A percentile compares a stretch with the other conserved stretches of the same genome.
Evolutionary conservation across 108 stramenopile species (phyloP).

Genomic region (Chaetoceros tenuissimus): DNA sequence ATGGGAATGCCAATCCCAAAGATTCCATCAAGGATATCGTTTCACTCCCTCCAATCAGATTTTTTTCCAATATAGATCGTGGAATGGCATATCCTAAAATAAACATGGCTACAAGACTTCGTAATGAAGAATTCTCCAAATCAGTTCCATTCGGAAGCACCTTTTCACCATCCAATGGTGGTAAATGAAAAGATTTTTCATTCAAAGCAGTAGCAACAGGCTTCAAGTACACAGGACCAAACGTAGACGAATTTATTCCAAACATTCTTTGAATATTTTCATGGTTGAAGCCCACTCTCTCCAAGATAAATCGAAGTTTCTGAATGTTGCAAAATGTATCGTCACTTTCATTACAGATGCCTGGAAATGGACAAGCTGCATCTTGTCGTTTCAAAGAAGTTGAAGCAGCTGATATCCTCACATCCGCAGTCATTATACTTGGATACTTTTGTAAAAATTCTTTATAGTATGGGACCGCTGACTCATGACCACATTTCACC

Average conservation of each 20-base stretch:
- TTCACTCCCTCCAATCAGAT: constrained; percentile 27
- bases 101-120: constrained; percentile 31
- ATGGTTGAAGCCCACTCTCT: too few species aligned
- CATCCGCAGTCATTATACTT: constrained; percentile 44
- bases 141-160: too few species aligned
- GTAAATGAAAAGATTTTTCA: not conserved
- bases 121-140: constrained; percentile 16
- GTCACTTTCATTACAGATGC: not conserved
- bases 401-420: constrained; percentile 36
- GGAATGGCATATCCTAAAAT: constrained; percentile 36
- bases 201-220: constrained; percentile 12
- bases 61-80: constrained; percentile 9
- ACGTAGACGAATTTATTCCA: constrained; percentile 8
- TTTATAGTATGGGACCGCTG: constrained; percentile 33
- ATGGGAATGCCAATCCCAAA: constrained; percentile 41
- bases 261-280: constrained; percentile 6
- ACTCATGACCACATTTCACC: constrained; percentile 29
- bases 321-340: too few species aligned
- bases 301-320: too few species aligned
- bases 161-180: not conserved
- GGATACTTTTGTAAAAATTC: constrained; percentile 14
- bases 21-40: constrained; percentile 26
- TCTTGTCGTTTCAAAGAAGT: constrained; percentile 14
- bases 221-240: constrained; percentile 20
- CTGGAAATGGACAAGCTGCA: constrained; percentile 5